Percentiles rank a stretch among this genome's conserved stretches.
These are phyloP conservation scores for Aspergillus pseudoterreus DNA, from an alignment of 2,329 filamentous ascomycete genomes.

Conservation along the genomic window DNA sequence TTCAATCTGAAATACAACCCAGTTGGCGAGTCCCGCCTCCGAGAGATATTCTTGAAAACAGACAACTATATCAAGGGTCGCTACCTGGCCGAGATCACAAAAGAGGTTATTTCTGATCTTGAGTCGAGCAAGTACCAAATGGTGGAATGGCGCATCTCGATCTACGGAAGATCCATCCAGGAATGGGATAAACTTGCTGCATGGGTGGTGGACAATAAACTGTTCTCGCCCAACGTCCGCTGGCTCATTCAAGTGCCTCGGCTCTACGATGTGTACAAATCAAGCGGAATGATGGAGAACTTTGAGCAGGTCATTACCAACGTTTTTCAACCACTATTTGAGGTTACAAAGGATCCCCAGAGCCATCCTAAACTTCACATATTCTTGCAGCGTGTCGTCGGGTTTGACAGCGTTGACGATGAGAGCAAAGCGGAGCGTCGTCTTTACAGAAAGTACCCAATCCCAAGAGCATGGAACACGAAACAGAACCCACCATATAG, in stretches of 20 bases:
- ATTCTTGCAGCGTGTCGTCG: conserved; percentile 91
- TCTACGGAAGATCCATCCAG: conserved; percentile 86
- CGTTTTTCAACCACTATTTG: conserved; percentile 88
- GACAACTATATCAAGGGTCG: conserved; percentile 96
- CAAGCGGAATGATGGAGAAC: conserved; percentile 76
- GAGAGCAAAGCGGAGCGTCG: conserved; percentile 95
- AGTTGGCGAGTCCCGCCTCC: conserved; percentile 86
- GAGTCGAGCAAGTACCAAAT: conserved; percentile 99
- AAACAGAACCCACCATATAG: conserved; percentile 97
- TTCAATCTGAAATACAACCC: conserved; percentile 99
- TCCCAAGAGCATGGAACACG: conserved; percentile 82
- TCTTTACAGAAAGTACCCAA: conserved; percentile 92
- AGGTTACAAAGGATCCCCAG: conserved; percentile 82
- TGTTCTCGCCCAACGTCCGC: conserved; percentile 95
- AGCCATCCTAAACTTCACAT: conserved; percentile 90
- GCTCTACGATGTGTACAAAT: conserved; percentile 93
- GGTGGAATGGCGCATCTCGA: conserved; percentile 98
- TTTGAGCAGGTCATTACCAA: conserved; percentile 90
- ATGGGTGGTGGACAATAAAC: conserved; percentile 97
- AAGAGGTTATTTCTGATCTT: conserved; percentile 93
- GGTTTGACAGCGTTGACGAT: conserved; percentile 96
- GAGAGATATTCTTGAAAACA: conserved; percentile 98
- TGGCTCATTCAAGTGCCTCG: conserved; percentile 96
- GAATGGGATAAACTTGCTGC: conserved; percentile 98
- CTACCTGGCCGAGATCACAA: conserved; percentile 95